Conservation (phyloP, 164 flowering plant species). For the grape (Vitis vinifera) region ASM3070453v1 NC_081820.1:27391001-27391500, state of each 20-base stretch:
- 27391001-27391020: constrained; percentile 85
- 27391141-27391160: constrained; percentile 96
- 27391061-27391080: constrained; percentile 74
- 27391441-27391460: neutral
- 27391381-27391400: neutral
- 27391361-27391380: constrained; percentile 20
- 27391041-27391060: constrained; percentile 70
- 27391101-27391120: constrained; percentile 49
- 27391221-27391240: constrained; percentile 96
- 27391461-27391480: neutral
- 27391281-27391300: constrained; percentile 23
- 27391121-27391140: constrained; percentile 52
- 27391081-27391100: constrained; percentile 39
- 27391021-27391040: constrained; percentile 86
- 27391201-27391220: constrained; percentile 99
- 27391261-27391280: constrained; percentile 56
- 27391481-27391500: too few species aligned
- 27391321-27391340: constrained; percentile 11
- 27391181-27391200: constrained; percentile 85
- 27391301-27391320: constrained; percentile 28
- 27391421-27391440: neutral
- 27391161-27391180: constrained; percentile 84
- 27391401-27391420: neutral
- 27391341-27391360: constrained; percentile 15
- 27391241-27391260: constrained; percentile 86